Base-by-base conservation (phyloP, 306 rosid genomes). In the Inga oerstediana region DNA sequence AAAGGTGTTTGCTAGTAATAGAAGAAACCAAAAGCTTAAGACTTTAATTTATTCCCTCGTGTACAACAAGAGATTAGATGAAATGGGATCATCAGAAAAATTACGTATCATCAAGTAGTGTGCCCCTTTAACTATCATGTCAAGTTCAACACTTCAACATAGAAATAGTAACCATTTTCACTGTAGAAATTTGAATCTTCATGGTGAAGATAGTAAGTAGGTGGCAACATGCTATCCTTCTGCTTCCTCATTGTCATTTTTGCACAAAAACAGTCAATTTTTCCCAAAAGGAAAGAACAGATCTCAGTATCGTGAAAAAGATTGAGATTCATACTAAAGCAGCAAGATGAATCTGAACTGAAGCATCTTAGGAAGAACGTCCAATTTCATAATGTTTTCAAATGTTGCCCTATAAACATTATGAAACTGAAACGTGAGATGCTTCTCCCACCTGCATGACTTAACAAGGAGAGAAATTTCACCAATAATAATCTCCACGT, bases 351-450 rank as follows among this genome's bases (percentile, higher is more conserved):
- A 76, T 83, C 82, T 61, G 61, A 78, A 79, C 20, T 83, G 78
- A 64, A 65, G 35, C 71, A 68, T 67, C 54, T 83, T 54, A 80
- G 87, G 89, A 86, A 83, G 65, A 80, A 83, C 59, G 89, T 83
- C 86, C 54, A 72, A 80, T 72, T 76, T 71, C 75, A 71, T 44
- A 71, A 44, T 71, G 56, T 44, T 71, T 71, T 84, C 83, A 66
- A 8, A 1, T 80, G 77, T 83, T 85, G 87, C 46, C 43, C 65
- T 71, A 32, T 71, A 80, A 72, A 76, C 85, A 80, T 83, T 80
- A 76, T 80, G 89, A 83, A 80, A 77, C 75, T 72, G 87, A 86
- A 62, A 84, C 44, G 1, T 76, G 86, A 86, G 77, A 75, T 61
- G 84, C 77, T 75, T 76, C 15, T 86, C 74, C 72, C 79, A 82